Evolutionary conservation across 768 basidiomycete genomes (phyloP).

Genomic region (Hypholoma fasciculare): DNA sequence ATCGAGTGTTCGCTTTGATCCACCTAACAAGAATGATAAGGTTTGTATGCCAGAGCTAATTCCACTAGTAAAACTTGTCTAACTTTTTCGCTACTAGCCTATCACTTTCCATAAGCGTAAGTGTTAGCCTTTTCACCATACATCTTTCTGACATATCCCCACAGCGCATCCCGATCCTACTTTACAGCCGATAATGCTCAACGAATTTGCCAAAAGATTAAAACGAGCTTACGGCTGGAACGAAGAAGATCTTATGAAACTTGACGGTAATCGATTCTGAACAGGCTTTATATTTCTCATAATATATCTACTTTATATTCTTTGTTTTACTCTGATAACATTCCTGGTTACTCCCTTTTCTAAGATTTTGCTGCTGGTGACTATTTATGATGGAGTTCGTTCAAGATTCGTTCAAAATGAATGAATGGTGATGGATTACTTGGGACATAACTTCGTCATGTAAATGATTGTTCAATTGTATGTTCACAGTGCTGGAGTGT

Average conservation of each 20-base stretch:
- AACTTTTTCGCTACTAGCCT: conserved; percentile 37
- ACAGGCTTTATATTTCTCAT: neutral
- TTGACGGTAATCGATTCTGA: neutral
- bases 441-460: too few relatives aligned
- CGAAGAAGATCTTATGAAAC: conserved; percentile 39
- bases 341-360: neutral
- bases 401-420: too few relatives aligned
- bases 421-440: too few relatives aligned
- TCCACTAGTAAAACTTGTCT: neutral
- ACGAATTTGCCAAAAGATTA: conserved; percentile 55
- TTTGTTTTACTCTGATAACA: neutral
- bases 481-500: too few relatives aligned
- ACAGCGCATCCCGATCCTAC: conserved; percentile 78
- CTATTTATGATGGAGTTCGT: neutral
- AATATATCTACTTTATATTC: conserved; percentile 1
- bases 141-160: conserved; percentile 6
- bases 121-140: conserved; percentile 11
- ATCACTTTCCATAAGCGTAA: conserved; percentile 80
- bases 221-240: conserved; percentile 70
- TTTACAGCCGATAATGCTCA: conserved; percentile 48
- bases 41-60: conserved; percentile 23
- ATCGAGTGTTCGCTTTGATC: conserved; percentile 81
- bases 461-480: too few relatives aligned
- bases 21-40: conserved; percentile 51
- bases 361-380: neutral